Base-by-base conservation (phyloP, 192 early-diverging fungal genomes). In the Mortierella claussenii region DNA sequence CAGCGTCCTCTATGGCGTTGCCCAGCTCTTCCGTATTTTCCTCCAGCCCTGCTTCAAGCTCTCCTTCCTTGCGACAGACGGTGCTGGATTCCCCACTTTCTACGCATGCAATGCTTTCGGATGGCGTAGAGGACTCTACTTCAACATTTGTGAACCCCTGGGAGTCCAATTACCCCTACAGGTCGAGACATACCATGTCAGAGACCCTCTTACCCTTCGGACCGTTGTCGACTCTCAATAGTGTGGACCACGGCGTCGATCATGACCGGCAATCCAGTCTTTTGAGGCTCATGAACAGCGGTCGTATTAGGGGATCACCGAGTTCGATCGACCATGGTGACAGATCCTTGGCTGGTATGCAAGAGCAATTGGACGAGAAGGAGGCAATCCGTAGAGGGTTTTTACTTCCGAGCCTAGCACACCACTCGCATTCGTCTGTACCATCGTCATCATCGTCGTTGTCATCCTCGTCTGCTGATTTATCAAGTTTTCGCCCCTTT, bases 131-230 rank as follows among this genome's bases (percentile, higher is more conserved):
- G 1, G 58, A 58, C 2, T 4, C 55, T 12, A 21, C 44, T 1
- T 26, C 63, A 0, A 49, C 43, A 20, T 75, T 75, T 49, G 63
- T 75, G 40, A 75, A 75, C 37, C 70, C 70, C 9, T 75, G 70
- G 70, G 70, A 75, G 4, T 42, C 62, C 15, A 59, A 55, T 18
- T 75, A 60, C 27, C 51, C 60, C 0, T 57, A 63, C 23, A 31
- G 40, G 2, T 44, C 55, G 1, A 66, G 30, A 2, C 70, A 60
- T 30, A 48, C 70, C 28, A 34, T 45, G n/a, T 60, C 63, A 10
- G 70, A 75, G 33, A 60, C 62, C 0, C 65, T 75, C 44, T 26
- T 75, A 33, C 55, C 62, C 3, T 75, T 75, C 44, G 55, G 61
- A 27, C 18, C 53, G 1, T 36, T 56, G 8, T 44, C 48, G 24